Percentiles rank a stretch among this genome's conserved stretches.
These are phyloP conservation scores for Pseudohalonectria lignicola DNA, from an alignment of 2,329 filamentous ascomycete genomes.

Conservation along the genomic window DNA sequence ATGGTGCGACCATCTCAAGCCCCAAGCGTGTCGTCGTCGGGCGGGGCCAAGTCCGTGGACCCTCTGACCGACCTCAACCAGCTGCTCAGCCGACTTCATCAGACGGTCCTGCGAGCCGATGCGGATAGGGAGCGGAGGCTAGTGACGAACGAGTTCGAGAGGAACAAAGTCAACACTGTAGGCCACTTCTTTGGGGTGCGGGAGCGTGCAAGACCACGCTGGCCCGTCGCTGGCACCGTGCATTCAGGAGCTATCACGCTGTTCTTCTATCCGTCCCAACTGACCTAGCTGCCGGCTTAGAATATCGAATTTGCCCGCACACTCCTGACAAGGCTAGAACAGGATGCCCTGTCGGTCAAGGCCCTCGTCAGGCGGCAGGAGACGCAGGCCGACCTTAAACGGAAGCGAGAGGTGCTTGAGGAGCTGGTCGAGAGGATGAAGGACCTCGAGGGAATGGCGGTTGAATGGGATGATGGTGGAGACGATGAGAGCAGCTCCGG, in stretches of 20 bases:
- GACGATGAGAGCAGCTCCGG: slow-evolving; percentile 24
- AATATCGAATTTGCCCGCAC: slow-evolving; percentile 63
- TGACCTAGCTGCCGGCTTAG: no score
- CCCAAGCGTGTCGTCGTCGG: background rate
- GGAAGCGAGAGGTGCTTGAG: slow-evolving; percentile 56
- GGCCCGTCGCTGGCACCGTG: no score
- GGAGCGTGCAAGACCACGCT: no score
- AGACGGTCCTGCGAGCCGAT: slow-evolving; percentile 51
- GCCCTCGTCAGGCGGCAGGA: slow-evolving; percentile 46
- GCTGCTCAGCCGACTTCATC: slow-evolving; percentile 55
- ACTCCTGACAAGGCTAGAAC: slow-evolving; percentile 60
- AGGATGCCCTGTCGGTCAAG: slow-evolving; percentile 51
- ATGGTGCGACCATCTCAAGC: background rate
- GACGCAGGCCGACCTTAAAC: slow-evolving; percentile 50
- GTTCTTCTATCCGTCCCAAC: background rate
- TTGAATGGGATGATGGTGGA: slow-evolving; percentile 14
- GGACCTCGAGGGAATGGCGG: slow-evolving; percentile 52
- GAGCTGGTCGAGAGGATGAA: slow-evolving; percentile 53
- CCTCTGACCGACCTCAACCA: slow-evolving; percentile 45
- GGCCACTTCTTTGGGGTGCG: no score
- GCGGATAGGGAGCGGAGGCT: slow-evolving; percentile 46
- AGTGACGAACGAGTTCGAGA: slow-evolving; percentile 53
- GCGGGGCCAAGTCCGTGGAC: no score
- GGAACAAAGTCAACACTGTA: slow-evolving; percentile 46
- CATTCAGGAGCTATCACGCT: background rate